Conservation (phyloP, 2,329 filamentous ascomycete species). For the Colletotrichum brevisporum region DNA sequence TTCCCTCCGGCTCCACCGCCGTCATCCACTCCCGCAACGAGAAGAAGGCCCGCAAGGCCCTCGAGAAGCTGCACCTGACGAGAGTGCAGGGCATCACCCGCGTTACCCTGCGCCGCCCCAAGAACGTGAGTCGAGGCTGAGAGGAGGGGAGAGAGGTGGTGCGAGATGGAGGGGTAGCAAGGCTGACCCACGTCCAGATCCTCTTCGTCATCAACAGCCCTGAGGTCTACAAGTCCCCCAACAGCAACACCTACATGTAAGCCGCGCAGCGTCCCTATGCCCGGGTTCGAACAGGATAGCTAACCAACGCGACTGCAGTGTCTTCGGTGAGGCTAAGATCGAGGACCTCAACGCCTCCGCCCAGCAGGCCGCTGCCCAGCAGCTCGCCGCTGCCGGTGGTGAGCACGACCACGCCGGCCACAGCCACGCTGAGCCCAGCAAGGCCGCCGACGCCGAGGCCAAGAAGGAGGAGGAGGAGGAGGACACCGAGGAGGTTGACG, state of each 20-base stretch:
- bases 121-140: constrained; percentile 86
- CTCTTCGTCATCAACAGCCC: constrained; percentile 99
- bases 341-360: constrained; percentile 99
- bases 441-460: constrained; percentile 73
- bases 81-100: constrained; percentile 97
- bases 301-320: constrained; percentile 66
- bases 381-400: constrained; percentile 83
- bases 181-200: constrained; percentile 72
- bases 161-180: constrained; percentile 26
- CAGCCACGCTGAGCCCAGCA: constrained; percentile 78
- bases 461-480: constrained; percentile 89
- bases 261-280: constrained; percentile 51
- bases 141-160: constrained; percentile 4
- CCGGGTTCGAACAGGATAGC: background rate
- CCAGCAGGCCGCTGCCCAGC: constrained; percentile 94
- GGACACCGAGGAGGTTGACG: constrained; percentile 95
- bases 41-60: constrained; percentile 99
- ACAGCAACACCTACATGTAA: constrained; percentile 99
- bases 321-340: constrained; percentile 99
- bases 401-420: constrained; percentile 78
- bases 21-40: constrained; percentile 99
- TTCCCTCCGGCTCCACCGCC: constrained; percentile 87
- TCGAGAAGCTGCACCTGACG: constrained; percentile 97
- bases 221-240: constrained; percentile 99
- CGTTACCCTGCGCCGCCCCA: constrained; percentile 96